A percentile compares a stretch with the other conserved stretches of the same genome.
These are phyloP conservation scores for Phytophthora colocasiae DNA, from an alignment of 352 stramenopile genomes.

Conservation along the genomic window DNA sequence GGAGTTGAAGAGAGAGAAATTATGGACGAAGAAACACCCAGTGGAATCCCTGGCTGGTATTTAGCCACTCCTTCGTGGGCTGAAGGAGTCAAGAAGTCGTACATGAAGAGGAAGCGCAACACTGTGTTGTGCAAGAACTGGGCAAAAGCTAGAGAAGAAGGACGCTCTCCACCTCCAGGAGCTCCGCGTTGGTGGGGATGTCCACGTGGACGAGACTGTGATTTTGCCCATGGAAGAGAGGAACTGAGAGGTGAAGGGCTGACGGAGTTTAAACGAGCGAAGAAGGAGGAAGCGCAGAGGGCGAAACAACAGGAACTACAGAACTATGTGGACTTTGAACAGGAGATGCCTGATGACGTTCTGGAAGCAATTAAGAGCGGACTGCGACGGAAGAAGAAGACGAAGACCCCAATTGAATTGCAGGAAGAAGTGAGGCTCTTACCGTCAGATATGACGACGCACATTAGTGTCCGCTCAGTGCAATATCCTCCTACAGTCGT, in stretches of 20 bases:
- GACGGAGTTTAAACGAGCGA: slow-evolving; percentile 74
- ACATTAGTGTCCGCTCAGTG: slow-evolving; percentile 38
- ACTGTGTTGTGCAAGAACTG: slow-evolving; percentile 81
- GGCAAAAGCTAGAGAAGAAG: slow-evolving; percentile 65
- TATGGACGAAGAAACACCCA: slow-evolving; percentile 84
- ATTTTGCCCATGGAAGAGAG: slow-evolving; percentile 86
- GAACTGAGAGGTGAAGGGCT: slow-evolving; percentile 72
- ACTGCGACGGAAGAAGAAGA: slow-evolving; percentile 52
- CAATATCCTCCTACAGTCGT: slow-evolving; percentile 28
- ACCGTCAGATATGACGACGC: slow-evolving; percentile 39
- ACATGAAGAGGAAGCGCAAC: slow-evolving; percentile 88
- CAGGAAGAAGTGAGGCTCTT: slow-evolving; percentile 30
- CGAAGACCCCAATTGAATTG: slow-evolving; percentile 27
- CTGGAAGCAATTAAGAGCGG: slow-evolving; percentile 74
- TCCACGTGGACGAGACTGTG: slow-evolving; percentile 78
- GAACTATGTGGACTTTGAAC: slow-evolving; percentile 80
- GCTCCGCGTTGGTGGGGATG: slow-evolving; percentile 86
- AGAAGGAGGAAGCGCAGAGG: slow-evolving; percentile 62
- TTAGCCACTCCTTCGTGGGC: slow-evolving; percentile 84
- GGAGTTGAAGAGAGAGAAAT: slow-evolving; percentile 69
- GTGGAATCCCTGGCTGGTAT: slow-evolving; percentile 87
- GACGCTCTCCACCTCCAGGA: slow-evolving; percentile 40
- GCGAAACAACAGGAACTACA: slow-evolving; percentile 72
- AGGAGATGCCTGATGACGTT: slow-evolving; percentile 68
- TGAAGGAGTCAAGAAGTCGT: slow-evolving; percentile 83